Conservation (phyloP, 1,284 basidiomycete genomes). For the Rhodotorula sp. region DNA sequence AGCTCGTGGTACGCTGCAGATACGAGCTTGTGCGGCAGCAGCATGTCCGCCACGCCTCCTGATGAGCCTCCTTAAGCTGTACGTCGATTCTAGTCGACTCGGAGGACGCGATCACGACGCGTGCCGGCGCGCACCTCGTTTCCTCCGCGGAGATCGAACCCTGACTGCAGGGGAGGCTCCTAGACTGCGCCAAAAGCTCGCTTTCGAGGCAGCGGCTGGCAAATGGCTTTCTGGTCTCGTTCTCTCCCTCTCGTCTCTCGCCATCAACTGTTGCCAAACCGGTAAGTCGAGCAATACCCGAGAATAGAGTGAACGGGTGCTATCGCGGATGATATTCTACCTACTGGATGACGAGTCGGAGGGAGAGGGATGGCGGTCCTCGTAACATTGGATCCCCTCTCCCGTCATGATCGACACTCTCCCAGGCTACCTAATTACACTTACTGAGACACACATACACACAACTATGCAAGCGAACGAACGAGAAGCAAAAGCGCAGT, state of each 20-base stretch:
- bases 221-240: not conserved
- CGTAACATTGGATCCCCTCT: conserved; percentile 13
- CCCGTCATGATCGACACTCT: conserved; percentile 18
- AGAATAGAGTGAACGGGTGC: too few relatives aligned
- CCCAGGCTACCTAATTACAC: conserved; percentile 33
- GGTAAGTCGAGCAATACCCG: not conserved
- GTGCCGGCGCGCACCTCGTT: not conserved
- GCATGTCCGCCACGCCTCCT: not conserved
- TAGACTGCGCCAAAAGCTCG: not conserved
- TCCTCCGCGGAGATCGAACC: not conserved
- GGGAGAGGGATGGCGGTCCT: conserved; percentile 28
- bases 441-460: not conserved
- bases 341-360: conserved; percentile 39
- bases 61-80: too few relatives aligned
- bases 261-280: not conserved
- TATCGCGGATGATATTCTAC: conserved; percentile 14
- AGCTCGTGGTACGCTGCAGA: conserved; percentile 32
- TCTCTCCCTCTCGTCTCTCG: not conserved
- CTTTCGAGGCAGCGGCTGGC: not conserved
- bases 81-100: not conserved
- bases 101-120: not conserved
- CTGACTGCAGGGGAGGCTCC: not conserved
- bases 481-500: not conserved
- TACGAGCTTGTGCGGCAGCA: conserved; percentile 24
- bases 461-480: not conserved